Evolutionary conservation across 2,329 filamentous ascomycete species (phyloP).

Genomic region (Calonectria leucothoes): DNA sequence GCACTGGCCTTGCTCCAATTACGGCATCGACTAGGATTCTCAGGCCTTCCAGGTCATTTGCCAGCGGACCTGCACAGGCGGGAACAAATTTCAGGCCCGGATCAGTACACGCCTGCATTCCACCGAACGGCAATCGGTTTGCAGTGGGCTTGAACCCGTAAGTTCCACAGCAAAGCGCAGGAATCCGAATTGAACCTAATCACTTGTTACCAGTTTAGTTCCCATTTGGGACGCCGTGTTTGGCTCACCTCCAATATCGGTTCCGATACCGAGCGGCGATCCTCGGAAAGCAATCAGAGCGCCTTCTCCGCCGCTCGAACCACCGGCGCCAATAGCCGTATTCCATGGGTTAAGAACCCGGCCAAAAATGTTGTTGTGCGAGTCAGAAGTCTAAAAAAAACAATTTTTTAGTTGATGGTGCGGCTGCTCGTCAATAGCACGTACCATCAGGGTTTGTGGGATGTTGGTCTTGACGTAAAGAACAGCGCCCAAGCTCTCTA

Average conservation of each 20-base stretch:
- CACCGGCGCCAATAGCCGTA: slow-evolving; percentile 66
- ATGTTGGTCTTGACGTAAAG: slow-evolving; percentile 29
- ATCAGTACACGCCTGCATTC: not conserved
- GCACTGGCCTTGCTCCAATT: not conserved
- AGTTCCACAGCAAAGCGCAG: slow-evolving; percentile 35
- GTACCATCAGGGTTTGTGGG: slow-evolving; percentile 27
- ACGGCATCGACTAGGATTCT: not conserved
- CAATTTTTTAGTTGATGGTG: not conserved
- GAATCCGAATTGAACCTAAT: slow-evolving; percentile 40
- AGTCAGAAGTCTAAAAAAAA: slow-evolving; percentile 14
- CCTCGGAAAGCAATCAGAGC: slow-evolving; percentile 49
- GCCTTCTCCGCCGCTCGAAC: slow-evolving; percentile 66
- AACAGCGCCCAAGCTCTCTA: slow-evolving; percentile 13
- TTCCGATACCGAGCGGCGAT: slow-evolving; percentile 47
- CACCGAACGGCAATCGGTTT: slow-evolving; percentile 15
- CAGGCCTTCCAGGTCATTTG: not conserved
- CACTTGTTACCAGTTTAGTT: not conserved
- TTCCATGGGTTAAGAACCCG: slow-evolving; percentile 70
- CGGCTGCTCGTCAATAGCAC: no score
- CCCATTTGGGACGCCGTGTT: not conserved
- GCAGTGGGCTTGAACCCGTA: slow-evolving; percentile 28
- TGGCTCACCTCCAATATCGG: slow-evolving; percentile 45
- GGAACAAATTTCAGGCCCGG: not conserved
- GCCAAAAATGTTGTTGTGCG: slow-evolving; percentile 64
- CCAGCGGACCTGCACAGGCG: not conserved